Base-by-base conservation (phyloP, 768 basidiomycete species). In the Mycena rosella region DNA sequence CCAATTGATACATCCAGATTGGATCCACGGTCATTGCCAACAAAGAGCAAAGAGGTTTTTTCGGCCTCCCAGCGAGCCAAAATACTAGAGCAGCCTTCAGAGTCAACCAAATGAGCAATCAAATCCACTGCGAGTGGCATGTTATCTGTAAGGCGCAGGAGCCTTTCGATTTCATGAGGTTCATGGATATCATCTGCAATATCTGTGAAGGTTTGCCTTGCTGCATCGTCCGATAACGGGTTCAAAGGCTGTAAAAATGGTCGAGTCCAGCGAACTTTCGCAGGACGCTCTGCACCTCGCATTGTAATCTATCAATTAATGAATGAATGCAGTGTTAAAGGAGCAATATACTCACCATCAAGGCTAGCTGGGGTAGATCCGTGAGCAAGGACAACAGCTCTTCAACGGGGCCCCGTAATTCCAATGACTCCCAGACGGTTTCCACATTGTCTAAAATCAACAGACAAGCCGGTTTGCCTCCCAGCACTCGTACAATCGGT, bases 381-480 rank as follows among this genome's bases (percentile, higher is more conserved):
- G 38, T 29, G 26, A 56, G 55, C 10, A 27, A 8, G 1, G 55
- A 42, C 2, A 56, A 27, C 20, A 56, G 11, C 17, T 44, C 38
- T n/a, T 56, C 55, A 44, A 56, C 18, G 1, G 5, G 18, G 5
- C 17, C 6, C 7, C 45, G 44, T 3, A 45, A 47, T 1, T 13
- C 20, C 6, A 24, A 2, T n/a, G 57, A 30, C 11, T 59, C 57
- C 44, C 44, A 59, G 4, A 5, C 2, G 3, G 57, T 59, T 24
- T 59, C 57, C 45, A 59, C 15, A 29, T 48, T 48, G 22, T 59
- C 57, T n/a, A 48, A 13, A 17, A 59, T 24, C 45, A 59, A 13
- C 4, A 59, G 57, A 10, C 45, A 48, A 7, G 34, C 8, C 3
- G 30, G 10, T 34, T 3, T 27, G n/a, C 26, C 1, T 4, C 22